phyloP scores from a whole-genome alignment of 768 basidiomycete species.

The Dacryopinax primogenitus region DNA sequence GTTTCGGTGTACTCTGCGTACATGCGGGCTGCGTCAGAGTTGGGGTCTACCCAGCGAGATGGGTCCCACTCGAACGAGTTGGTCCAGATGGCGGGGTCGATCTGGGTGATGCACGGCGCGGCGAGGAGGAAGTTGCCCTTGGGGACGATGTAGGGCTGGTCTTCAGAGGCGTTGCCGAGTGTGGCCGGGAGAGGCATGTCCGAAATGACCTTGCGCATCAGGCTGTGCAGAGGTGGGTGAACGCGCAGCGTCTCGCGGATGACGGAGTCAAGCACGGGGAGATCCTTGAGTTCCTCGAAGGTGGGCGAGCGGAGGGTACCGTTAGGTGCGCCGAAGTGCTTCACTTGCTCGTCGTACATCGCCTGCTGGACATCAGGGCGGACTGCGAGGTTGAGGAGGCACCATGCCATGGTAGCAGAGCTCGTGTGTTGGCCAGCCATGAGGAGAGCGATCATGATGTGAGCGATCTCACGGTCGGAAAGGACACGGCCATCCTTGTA shows the following conservation, averaged over 20 bases:
- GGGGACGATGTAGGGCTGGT: conserved; percentile 69
- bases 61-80: conserved; percentile 64
- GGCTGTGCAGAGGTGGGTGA: conserved; percentile 92
- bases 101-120: conserved; percentile 73
- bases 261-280: conserved; percentile 73
- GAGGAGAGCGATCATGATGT: conserved; percentile 95
- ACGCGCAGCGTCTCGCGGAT: conserved; percentile 88
- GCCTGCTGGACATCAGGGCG: conserved; percentile 64
- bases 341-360: conserved; percentile 81
- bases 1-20: conserved; percentile 54
- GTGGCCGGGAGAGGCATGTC: conserved; percentile 72
- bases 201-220: conserved; percentile 79
- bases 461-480: conserved; percentile 83
- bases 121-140: conserved; percentile 84
- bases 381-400: conserved; percentile 72
- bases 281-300: conserved; percentile 71
- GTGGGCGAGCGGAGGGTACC: conserved; percentile 68
- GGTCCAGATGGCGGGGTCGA: conserved; percentile 75
- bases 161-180: conserved; percentile 39
- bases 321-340: conserved; percentile 63
- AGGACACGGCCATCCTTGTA: conserved; percentile 72
- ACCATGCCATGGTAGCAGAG: conserved; percentile 84
- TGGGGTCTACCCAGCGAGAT: conserved; percentile 69
- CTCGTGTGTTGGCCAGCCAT: conserved; percentile 99
- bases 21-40: conserved; percentile 69